Percentiles rank a stretch among this genome's conserved stretches.
Evolutionary conservation across 495 filamentous ascomycete genomes (phyloP).

Genomic region (Daldinia decipiens): DNA sequence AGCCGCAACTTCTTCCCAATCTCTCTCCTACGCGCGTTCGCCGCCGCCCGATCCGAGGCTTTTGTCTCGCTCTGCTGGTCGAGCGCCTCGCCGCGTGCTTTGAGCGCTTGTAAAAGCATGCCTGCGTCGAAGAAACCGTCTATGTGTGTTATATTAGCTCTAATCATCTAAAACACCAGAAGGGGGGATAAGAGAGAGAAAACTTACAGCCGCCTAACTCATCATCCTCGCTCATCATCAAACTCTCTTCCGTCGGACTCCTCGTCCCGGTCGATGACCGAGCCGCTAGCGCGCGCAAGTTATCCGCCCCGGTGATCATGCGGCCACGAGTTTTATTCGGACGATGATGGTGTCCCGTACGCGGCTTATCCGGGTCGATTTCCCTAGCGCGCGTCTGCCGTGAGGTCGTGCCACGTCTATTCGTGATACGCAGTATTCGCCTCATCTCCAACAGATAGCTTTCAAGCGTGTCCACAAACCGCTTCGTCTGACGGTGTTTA

Average conservation of each 20-base stretch:
- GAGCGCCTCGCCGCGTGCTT: constrained; percentile 61
- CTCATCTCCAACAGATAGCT: constrained; percentile 90
- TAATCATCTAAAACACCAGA: constrained; percentile 1
- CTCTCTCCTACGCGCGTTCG: constrained; percentile 66
- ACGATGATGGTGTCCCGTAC: constrained; percentile 44
- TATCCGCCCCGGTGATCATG: constrained; percentile 59
- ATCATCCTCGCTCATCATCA: constrained; percentile 82
- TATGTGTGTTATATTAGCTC: constrained; percentile 47
- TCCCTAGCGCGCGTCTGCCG: constrained; percentile 56
- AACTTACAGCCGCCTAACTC: constrained; percentile 91
- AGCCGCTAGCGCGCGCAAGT: constrained; percentile 55
- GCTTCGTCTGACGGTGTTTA: constrained; percentile 91
- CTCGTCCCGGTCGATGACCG: constrained; percentile 55
- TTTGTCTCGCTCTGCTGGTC: constrained; percentile 56
- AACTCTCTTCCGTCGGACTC: constrained; percentile 64
- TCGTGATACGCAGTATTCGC: constrained; percentile 76
- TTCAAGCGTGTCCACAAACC: constrained; percentile 90
- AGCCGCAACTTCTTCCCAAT: constrained; percentile 83
- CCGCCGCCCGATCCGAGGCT: constrained; percentile 58
- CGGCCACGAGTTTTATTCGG: constrained; percentile 64
- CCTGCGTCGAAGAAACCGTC: constrained; percentile 97
- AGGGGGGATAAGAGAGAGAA: constrained; percentile 1
- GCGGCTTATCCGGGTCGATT: constrained; percentile 50
- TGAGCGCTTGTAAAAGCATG: constrained; percentile 89
- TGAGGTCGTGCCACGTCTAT: constrained; percentile 55